Base-by-base conservation (phyloP, 768 basidiomycete species). In the Chiua virens region DNA sequence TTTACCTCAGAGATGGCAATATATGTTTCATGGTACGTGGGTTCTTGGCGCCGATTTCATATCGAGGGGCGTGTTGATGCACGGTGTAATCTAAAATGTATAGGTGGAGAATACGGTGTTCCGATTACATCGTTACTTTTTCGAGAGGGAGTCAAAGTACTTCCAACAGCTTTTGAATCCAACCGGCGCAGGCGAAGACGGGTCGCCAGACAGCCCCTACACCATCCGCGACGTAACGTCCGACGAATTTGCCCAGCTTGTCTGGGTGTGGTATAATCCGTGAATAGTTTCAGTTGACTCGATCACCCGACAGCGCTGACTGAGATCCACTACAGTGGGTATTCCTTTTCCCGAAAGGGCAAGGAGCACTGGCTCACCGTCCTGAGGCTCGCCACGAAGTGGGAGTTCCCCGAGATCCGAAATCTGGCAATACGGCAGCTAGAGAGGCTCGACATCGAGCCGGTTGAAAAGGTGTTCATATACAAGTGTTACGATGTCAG, bases 401-500 rank as follows among this genome's bases (percentile, higher is more conserved):
- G 85, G 85, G 36, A 56, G 0, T 87, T 88, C 52, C 55, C 54
- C 0, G 75, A 81, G 39, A 75, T 85, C 8, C 76, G 71, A 34
- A 59, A 52, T 42, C 80, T 73, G 2, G 82, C 83, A 0, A 67
- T 85, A 0, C 77, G 80, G 1, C 79, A 86, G 47, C 71, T 87
- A 0, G 78, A 82, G 48, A 71, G 73, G 57, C 66, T 78, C 8
- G 22, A 65, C 0, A 72, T 86, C 35, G 64, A 70, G 0, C 73
- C 77, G 2, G 72, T 86, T 1, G 75, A 81, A 3, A 81, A 82
- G 27, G 79, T 88, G 43, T 65, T 72, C 5, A 64, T 79, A 0
- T 88, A 87, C 55, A 83, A 84, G 40, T 60, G 64, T 15, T 78
- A 78, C 62, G 57, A 71, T 0, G 75, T 88, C 49, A 76, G 82